These are phyloP conservation scores for Stromatinia cepivora DNA, from an alignment of 2,329 filamentous ascomycete genomes.

Conservation along the genomic window DNA sequence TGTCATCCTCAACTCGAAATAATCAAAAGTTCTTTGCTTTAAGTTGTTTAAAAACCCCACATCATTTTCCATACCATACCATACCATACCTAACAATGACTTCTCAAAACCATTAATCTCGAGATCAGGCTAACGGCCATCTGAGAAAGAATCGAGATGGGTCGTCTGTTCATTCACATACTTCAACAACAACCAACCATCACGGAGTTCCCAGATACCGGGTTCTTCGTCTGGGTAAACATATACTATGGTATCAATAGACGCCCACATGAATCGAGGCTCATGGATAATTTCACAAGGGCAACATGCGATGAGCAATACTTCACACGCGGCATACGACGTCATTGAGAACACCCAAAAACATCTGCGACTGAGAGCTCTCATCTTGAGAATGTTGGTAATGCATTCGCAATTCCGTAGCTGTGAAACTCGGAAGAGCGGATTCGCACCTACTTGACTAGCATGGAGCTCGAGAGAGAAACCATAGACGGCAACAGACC, in stretches of 20 bases:
- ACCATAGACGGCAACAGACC: not conserved
- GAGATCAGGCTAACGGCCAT: not conserved
- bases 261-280: not conserved
- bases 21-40: not conserved
- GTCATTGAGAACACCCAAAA: not conserved
- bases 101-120: not conserved
- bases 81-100: not conserved
- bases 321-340: not conserved
- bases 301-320: not conserved
- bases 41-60: too few relatives aligned
- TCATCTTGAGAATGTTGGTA: not conserved
- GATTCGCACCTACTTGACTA: not conserved
- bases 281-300: not conserved
- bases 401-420: not conserved
- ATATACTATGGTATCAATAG: not conserved
- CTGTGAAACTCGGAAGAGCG: not conserved
- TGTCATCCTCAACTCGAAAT: conserved; percentile 14
- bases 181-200: not conserved
- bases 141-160: too few relatives aligned
- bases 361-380: not conserved
- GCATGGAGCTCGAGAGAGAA: not conserved
- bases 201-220: not conserved
- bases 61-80: too few relatives aligned
- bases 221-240: not conserved
- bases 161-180: not conserved